phyloP scores from a whole-genome alignment of 208 protist genomes.

The Blechomonas ayalai region DNA sequence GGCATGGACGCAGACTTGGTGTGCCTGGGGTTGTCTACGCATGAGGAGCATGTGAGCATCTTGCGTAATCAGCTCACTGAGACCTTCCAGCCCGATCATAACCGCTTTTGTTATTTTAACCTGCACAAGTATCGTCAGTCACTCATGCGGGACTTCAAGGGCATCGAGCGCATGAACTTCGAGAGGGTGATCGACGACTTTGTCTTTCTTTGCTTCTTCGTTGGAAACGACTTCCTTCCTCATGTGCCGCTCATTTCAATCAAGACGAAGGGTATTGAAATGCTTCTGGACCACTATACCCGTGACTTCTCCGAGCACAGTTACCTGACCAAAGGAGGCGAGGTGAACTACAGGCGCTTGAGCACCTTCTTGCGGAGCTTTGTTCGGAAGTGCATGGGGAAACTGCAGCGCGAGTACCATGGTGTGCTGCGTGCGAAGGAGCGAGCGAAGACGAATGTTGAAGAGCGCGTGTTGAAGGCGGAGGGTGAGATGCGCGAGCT shows the following conservation, averaged over 20 bases:
- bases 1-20: conserved; percentile 99
- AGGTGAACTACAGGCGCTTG: conserved; percentile 68
- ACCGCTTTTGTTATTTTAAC: conserved; percentile 87
- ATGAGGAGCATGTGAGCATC: conserved; percentile 98
- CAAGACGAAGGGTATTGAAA: conserved; percentile 94
- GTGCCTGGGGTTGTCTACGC: conserved; percentile 97
- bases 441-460: conserved; percentile 67
- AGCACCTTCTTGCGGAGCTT: conserved; percentile 62
- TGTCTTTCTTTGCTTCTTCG: conserved; percentile 98
- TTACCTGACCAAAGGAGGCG: conserved; percentile 80
- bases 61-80: conserved; percentile 95
- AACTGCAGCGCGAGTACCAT: conserved; percentile 61
- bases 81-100: conserved; percentile 69
- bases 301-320: conserved; percentile 51
- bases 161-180: conserved; percentile 83
- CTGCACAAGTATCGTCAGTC: conserved; percentile 59
- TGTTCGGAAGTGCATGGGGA: conserved; percentile 26
- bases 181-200: conserved; percentile 98
- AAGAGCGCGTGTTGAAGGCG: conserved; percentile 51
- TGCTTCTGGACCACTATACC: conserved; percentile 88
- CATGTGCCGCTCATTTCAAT: conserved; percentile 98
- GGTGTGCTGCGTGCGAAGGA: conserved; percentile 46
- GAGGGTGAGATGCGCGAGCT: conserved; percentile 9
- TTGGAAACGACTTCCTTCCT: conserved; percentile 99
- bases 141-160: conserved; percentile 74